Evolutionary conservation across 2,329 filamentous ascomycete species (phyloP).

Genomic region (Monascus ruber): DNA sequence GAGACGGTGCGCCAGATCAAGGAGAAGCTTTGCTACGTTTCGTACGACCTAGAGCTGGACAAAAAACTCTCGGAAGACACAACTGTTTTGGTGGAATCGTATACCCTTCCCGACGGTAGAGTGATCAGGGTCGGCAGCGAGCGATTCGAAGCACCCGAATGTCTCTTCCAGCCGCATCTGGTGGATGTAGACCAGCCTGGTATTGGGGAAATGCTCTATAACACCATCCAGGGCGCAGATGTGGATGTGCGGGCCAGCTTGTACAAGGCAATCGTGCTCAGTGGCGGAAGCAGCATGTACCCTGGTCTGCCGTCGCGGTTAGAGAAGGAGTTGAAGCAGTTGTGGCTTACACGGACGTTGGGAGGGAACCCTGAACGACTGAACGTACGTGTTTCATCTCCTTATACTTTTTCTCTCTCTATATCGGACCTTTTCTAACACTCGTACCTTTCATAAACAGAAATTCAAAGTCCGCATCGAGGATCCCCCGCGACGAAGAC

Average conservation of each 20-base stretch:
- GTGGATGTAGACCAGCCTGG: constrained; percentile 96
- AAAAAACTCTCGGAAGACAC: constrained; percentile 94
- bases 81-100: constrained; percentile 91
- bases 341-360: constrained; percentile 89
- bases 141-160: constrained; percentile 95
- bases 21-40: constrained; percentile 99
- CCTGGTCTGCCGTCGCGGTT: constrained; percentile 85
- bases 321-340: constrained; percentile 97
- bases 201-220: constrained; percentile 95
- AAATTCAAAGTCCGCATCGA: constrained; percentile 99
- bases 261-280: constrained; percentile 95
- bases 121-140: constrained; percentile 95
- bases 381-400: constrained; percentile 39
- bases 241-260: constrained; percentile 88
- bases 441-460: constrained; percentile 23
- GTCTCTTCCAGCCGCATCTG: constrained; percentile 94
- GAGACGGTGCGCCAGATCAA: constrained; percentile 99
- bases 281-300: constrained; percentile 97
- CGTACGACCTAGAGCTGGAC: constrained; percentile 93
- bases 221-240: constrained; percentile 92
- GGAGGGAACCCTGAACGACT: constrained; percentile 85
- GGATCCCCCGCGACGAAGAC: constrained; percentile 84
- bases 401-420: background rate
- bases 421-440: constrained; percentile 2
- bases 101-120: constrained; percentile 90